Evolutionary conservation across 2,329 filamentous ascomycete species (phyloP), one percentile per base, ranked within the genome.

Genomic region (Neobulgaria alba): DNA sequence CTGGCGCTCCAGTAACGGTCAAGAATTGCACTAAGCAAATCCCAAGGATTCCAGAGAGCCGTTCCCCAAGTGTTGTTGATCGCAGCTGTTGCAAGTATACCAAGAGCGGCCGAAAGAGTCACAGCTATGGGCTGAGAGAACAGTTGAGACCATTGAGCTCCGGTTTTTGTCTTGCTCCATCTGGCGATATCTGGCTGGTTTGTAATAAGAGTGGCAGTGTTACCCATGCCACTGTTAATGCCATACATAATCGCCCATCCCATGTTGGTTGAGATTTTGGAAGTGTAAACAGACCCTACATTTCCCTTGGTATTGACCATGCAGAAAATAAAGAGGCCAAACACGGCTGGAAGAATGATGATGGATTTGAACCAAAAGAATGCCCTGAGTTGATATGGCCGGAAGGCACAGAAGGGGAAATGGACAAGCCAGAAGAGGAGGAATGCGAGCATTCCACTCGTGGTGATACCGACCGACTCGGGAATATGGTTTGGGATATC

Each of bases 371-470:
- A 59, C 51, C 60, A 63, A 56, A 69, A 70, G 54, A 69, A 66
- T 37, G 54, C 56, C n/a, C 58, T 52, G 14, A 69, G 49, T 48
- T 68, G 63, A 47, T 68, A 66, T 9, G 67, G 66, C 10, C 65
- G 58, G 43, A 68, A 61, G 29, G 63, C 57, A 15, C 60, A 61
- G 47, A 69, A 66, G 47, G 61, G 72, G 10, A 76, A 57, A 47
- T 74, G 72, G 0, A 72, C 53, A 0, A 71, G 57, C 71, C 71
- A 75, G 56, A 73, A 76, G 15, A 76, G 50, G 53, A 77, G 69
- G 50, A 74, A 75, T 10, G 65, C 64, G 3, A 65, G 58, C 57
- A 66, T 64, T 29, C 57, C 58, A 29, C 43, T 40, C n/a, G 59
- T 62, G 10, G 62, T 64, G 45, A 66, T 65, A 18, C 63, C 63